Evolutionary conservation across 2,329 filamentous ascomycete genomes (phyloP), one percentile per base, ranked within the genome.

Genomic region (Setomelanomma holmii): DNA sequence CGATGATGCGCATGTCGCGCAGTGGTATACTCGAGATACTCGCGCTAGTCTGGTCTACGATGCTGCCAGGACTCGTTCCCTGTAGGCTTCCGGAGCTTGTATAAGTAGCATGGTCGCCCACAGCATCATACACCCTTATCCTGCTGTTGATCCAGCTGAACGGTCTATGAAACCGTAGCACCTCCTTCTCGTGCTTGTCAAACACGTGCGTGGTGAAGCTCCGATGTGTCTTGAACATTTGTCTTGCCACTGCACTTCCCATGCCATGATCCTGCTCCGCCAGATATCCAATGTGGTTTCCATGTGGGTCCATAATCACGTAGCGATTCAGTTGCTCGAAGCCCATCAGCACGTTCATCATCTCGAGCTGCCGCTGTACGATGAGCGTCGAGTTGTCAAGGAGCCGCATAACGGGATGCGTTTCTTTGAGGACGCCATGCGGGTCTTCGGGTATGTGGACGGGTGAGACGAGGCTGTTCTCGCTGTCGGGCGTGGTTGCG

Each of bases 261-360:
- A 88, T 72, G 1, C 85, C 84, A 52, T 82, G 82, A 40, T 87
- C 86, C 62, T 82, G 80, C 69, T 88, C 86, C 24, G 84, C 85
- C 65, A 88, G 82, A 60, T 85, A 88, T 11, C 86, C 86, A 38
- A 88, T 78, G 56, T 86, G 85, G 51, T 84, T 82, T 5, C 86
- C 86, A 46, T 82, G 78, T 1, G 84, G 84, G 72, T 87, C 83
- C 79, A 87, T 82, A 42, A 88, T 86, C 12, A 86, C 80, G 66
- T 88, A 88, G 67, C 80, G 80, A 63, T 88, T 88, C 11, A 86
- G 85, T 68, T 88, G 86, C 69, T 88, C 86, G 58, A 87, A 87
- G 1, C 86, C 85, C 69, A 87, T 74, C 63, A 88, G 78, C 8
- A 88, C 77, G 68, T 87, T 88, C 82, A 87, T 86, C 75, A 87